Evolutionary conservation across 495 filamentous ascomycete genomes (phyloP), one percentile per base, ranked within the genome.

Genomic region (Aspergillus leporis): DNA sequence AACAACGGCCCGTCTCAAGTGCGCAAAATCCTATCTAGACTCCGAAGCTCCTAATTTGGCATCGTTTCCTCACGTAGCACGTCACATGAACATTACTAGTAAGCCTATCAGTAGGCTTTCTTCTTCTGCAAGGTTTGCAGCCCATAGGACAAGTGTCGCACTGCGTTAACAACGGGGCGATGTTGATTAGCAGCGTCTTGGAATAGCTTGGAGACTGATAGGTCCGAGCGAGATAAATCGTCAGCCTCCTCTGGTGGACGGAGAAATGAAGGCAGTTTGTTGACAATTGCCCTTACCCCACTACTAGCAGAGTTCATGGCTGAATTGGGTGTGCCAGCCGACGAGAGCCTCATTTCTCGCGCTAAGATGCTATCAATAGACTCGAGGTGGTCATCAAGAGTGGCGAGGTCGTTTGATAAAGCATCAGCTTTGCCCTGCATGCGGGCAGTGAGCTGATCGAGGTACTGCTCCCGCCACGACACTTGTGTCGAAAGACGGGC

Each of bases 301-400:
- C 43, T 23, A 9, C 43, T 19, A 1, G 18, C 19, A 22, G 21
- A 23, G 6, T 47, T n/a, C 5, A 23, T 1, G 18, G 19, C 19
- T 22, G 51, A 57, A 13, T 30, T 25, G 34, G 19, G 23, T 19
- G 28, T 36, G 28, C 56, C 32, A n/a, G 47, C 59, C 23, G 60
- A 54, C 22, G 61, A 53, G 32, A 59, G 60, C 2, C 53, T 62
- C 41, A 53, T 46, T 54, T 61, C 60, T 38, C 66, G 70, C 18
- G 63, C 41, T 2, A 72, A 56, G n/a, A 79, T 71, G 25, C 59
- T 55, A 32, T 70, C 66, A 23, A 79, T 70, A 0, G 74, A 77
- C 36, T 78, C 70, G 18, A 78, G 65, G 40, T 80, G 74, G 57
- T 78, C 76, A 48, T 78, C 76, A 3, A 80, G 58, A 0, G 70